A percentile compares a stretch with the other conserved stretches of the same genome.
Evolutionary conservation across 2,329 filamentous ascomycete genomes (phyloP).

Genomic region (Cryphonectria naterciae): DNA sequence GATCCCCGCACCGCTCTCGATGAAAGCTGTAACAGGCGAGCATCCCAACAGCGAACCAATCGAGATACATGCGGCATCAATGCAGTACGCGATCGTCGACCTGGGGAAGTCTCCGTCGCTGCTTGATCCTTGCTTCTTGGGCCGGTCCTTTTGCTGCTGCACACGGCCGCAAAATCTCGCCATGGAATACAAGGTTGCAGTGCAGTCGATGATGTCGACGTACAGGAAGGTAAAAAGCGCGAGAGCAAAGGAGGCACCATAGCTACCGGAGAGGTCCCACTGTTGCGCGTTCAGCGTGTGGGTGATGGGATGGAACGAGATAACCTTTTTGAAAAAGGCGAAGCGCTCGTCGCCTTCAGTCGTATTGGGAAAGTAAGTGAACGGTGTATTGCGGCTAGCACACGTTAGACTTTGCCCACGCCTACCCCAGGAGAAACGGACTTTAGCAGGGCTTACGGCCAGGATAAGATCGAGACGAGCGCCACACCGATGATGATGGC

Average conservation of each 20-base stretch:
- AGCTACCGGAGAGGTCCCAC: slow-evolving; percentile 62
- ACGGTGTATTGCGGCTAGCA: slow-evolving; percentile 62
- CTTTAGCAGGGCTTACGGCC: slow-evolving; percentile 59
- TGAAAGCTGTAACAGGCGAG: slow-evolving; percentile 83
- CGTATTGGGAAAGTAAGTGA: slow-evolving; percentile 75
- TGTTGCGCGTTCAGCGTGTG: slow-evolving; percentile 66
- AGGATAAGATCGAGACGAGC: slow-evolving; percentile 73
- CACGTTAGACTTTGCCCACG: slow-evolving; percentile 28
- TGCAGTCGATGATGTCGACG: slow-evolving; percentile 79
- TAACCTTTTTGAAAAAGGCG: slow-evolving; percentile 73
- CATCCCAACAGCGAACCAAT: slow-evolving; percentile 75
- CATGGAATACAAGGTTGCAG: slow-evolving; percentile 81
- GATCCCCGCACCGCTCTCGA: slow-evolving; percentile 89
- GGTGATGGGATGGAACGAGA: slow-evolving; percentile 72
- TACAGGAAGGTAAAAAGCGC: slow-evolving; percentile 79
- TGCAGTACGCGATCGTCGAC: slow-evolving; percentile 78
- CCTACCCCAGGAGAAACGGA: background rate
- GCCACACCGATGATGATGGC: slow-evolving; percentile 75
- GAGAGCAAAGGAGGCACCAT: slow-evolving; percentile 66
- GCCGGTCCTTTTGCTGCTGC: slow-evolving; percentile 41
- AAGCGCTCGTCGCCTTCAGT: slow-evolving; percentile 66
- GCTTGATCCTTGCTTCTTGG: slow-evolving; percentile 52
- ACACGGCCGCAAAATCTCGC: slow-evolving; percentile 67
- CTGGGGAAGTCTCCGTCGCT: slow-evolving; percentile 79
- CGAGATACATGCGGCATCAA: slow-evolving; percentile 72